Evolutionary conservation across 1,139 yeast species (phyloP).

Genomic region (Kurtzmaniella quercitrusa): DNA sequence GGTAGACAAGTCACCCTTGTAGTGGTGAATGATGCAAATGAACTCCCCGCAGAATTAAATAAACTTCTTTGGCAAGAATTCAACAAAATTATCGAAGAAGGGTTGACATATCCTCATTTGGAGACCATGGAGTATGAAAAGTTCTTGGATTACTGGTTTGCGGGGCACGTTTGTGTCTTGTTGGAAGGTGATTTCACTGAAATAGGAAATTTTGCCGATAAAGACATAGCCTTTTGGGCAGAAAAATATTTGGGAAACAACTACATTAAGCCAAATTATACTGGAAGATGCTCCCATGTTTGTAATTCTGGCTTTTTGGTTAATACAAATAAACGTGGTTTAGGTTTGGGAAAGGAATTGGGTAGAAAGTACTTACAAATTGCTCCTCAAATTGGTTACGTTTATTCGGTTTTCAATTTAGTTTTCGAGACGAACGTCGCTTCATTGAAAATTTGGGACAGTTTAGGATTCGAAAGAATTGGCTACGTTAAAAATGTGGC

Average conservation of each 20-base stretch:
- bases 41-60: constrained; percentile 34
- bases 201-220: constrained; percentile 9
- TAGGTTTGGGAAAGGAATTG: constrained; percentile 57
- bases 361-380: constrained; percentile 58
- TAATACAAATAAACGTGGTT: constrained; percentile 50
- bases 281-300: constrained; percentile 71
- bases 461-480: constrained; percentile 66
- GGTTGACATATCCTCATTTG: constrained; percentile 46
- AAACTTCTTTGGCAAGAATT: constrained; percentile 33
- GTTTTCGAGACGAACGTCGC: constrained; percentile 73
- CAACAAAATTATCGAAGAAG: constrained; percentile 46
- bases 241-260: constrained; percentile 57
- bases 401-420: constrained; percentile 75
- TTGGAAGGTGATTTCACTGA: constrained; percentile 31
- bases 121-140: constrained; percentile 22
- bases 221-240: constrained; percentile 30
- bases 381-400: constrained; percentile 72
- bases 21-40: constrained; percentile 24
- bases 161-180: constrained; percentile 42
- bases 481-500: constrained; percentile 70
- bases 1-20: constrained; percentile 29
- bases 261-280: constrained; percentile 74
- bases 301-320: constrained; percentile 82
- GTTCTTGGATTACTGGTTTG: constrained; percentile 42
- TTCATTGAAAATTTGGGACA: constrained; percentile 69